These are phyloP conservation scores for Erodium maritimum DNA, from an alignment of 345 rosid genomes.

Conservation along the genomic window DNA sequence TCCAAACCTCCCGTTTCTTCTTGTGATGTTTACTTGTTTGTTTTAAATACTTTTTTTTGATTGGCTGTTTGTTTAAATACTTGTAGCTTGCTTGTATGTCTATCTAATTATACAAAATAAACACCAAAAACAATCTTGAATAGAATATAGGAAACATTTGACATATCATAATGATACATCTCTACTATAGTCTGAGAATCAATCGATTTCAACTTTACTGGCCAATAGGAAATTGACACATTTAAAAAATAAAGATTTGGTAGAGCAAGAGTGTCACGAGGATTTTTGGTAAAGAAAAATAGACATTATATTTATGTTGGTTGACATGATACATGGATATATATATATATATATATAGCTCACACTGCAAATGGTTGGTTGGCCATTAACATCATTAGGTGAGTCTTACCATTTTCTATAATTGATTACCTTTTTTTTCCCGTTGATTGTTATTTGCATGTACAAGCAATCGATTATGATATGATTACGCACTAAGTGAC, in stretches of 20 bases:
- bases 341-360: too few species aligned
- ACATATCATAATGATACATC: not conserved
- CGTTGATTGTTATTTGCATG: too few species aligned
- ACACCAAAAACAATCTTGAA: not conserved
- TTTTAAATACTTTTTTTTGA: not conserved
- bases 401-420: not conserved
- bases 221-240: not conserved
- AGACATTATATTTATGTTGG: not conserved
- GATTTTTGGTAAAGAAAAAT: not conserved
- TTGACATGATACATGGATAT: too few species aligned
- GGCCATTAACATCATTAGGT: slow-evolving; percentile 2
- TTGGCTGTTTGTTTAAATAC: too few species aligned
- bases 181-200: not conserved
- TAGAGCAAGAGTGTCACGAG: too few species aligned
- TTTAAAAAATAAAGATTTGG: too few species aligned
- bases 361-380: not conserved
- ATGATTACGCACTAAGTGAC: too few species aligned
- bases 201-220: not conserved
- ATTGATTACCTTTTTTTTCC: not conserved
- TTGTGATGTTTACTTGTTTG: not conserved
- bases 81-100: not conserved
- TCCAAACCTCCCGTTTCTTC: not conserved
- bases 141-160: not conserved
- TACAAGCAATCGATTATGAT: too few species aligned
- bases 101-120: not conserved